These are phyloP conservation scores for Stephania yunnanensis DNA, from an alignment of 164 flowering plant species.

Conservation along the genomic window DNA sequence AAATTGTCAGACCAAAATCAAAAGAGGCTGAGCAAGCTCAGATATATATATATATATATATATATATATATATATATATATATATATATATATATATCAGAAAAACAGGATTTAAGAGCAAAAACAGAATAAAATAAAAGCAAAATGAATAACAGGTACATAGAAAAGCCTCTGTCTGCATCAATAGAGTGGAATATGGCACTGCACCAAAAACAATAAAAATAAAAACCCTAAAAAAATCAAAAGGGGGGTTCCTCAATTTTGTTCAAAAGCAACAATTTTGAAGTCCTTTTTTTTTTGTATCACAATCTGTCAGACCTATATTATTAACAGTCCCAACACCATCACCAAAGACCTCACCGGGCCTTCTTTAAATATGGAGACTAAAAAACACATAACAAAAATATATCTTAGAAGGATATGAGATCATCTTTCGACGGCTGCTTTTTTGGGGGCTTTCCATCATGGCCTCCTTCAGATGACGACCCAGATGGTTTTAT, in stretches of 20 bases:
- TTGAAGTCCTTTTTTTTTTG: constrained; percentile 3
- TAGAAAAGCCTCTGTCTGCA: neutral
- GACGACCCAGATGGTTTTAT: constrained; percentile 51
- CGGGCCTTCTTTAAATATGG: neutral
- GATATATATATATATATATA: too few relatives aligned
- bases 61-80: too few relatives aligned
- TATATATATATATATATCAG: too few relatives aligned
- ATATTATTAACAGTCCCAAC: constrained; percentile 3
- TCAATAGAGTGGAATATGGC: neutral
- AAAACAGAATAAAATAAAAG: neutral
- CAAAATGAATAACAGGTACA: neutral
- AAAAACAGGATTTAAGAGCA: too few relatives aligned
- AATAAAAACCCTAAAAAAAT: neutral
- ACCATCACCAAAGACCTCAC: constrained; percentile 14
- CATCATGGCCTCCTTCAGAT: constrained; percentile 45
- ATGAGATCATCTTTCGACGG: constrained; percentile 74
- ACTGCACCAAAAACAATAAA: neutral
- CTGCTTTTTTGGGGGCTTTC: constrained; percentile 67
- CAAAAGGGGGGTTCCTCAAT: neutral
- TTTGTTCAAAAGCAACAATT: neutral
- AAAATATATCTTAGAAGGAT: constrained; percentile 32
- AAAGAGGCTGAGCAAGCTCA: too few relatives aligned
- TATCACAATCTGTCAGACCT: neutral
- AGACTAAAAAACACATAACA: neutral
- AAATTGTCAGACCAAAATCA: too few relatives aligned